A percentile compares a stretch with the other conserved stretches of the same genome.
Evolutionary conservation across 257 asterid species (phyloP).

Genomic region (Phtheirospermum japonicum): DNA sequence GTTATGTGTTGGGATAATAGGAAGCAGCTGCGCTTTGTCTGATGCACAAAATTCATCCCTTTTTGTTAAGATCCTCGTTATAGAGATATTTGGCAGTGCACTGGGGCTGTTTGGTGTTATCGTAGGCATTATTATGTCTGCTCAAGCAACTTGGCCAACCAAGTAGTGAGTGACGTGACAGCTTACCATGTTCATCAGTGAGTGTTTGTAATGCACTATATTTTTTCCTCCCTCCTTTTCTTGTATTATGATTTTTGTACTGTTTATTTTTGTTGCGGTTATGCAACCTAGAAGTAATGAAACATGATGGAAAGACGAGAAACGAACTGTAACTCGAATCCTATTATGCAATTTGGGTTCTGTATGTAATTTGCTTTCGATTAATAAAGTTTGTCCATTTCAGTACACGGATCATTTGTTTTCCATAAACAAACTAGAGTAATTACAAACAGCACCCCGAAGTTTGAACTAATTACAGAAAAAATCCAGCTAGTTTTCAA

Average conservation of each 20-base stretch:
- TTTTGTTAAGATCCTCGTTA: constrained; percentile 93
- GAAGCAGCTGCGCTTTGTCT: constrained; percentile 98
- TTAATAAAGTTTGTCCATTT: constrained; percentile 29
- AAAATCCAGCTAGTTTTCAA: no score
- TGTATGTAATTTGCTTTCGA: constrained; percentile 34
- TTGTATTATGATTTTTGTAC: constrained; percentile 11
- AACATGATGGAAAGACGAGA: constrained; percentile 22
- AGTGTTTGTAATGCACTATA: constrained; percentile 24
- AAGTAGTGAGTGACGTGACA: constrained; percentile 34
- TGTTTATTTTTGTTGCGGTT: constrained; percentile 22
- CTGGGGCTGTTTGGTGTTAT: constrained; percentile 95
- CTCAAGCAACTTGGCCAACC: constrained; percentile 97
- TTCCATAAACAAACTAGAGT: not conserved
- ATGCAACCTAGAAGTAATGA: constrained; percentile 26
- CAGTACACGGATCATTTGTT: constrained; percentile 4
- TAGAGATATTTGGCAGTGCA: constrained; percentile 98
- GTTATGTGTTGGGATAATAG: constrained; percentile 93
- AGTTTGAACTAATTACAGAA: no score
- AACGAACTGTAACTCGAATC: constrained; percentile 20
- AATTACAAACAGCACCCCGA: no score
- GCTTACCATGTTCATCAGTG: constrained; percentile 3
- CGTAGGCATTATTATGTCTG: constrained; percentile 98
- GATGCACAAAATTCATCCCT: constrained; percentile 98
- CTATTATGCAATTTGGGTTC: constrained; percentile 24
- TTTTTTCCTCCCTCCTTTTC: constrained; percentile 13